These are phyloP conservation scores for Arthrobotrys conoides DNA, from an alignment of 2,329 filamentous ascomycete genomes.

Conservation along the genomic window DNA sequence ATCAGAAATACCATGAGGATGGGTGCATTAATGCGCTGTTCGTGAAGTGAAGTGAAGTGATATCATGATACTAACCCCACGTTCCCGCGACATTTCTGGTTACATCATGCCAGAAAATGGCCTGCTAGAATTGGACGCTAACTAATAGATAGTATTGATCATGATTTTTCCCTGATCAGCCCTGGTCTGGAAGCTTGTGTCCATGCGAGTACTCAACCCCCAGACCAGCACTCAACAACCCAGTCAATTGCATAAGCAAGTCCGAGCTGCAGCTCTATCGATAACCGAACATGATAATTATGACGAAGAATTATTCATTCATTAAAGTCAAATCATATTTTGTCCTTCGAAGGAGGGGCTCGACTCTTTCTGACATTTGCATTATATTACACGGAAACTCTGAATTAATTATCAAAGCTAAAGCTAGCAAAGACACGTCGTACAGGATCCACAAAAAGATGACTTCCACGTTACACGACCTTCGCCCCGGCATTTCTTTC, in stretches of 20 bases:
- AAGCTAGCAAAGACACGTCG: slow-evolving; percentile 48
- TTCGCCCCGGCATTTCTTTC: not conserved
- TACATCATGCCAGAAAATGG: slow-evolving; percentile 55
- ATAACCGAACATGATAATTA: slow-evolving; percentile 13
- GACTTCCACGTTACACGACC: slow-evolving; percentile 11
- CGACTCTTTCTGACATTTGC: not conserved
- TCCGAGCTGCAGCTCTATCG: slow-evolving; percentile 32
- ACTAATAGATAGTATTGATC: slow-evolving; percentile 5
- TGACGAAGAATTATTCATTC: slow-evolving; percentile 8
- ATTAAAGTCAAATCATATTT: not conserved
- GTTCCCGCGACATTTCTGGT: slow-evolving; percentile 35
- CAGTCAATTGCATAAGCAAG: slow-evolving; percentile 28
- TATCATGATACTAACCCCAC: slow-evolving; percentile 48
- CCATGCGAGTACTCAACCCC: not conserved
- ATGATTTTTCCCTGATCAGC: slow-evolving; percentile 17
- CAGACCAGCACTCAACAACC: not conserved
- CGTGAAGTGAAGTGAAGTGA: slow-evolving; percentile 37
- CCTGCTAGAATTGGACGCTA: slow-evolving; percentile 34
- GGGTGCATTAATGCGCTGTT: slow-evolving; percentile 45
- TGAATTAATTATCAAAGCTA: slow-evolving; percentile 3
- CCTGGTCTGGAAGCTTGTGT: slow-evolving; percentile 34
- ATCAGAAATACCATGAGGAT: slow-evolving; percentile 10
- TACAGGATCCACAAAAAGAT: slow-evolving; percentile 8
- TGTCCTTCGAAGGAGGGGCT: not conserved
- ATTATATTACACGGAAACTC: slow-evolving; percentile 6